Percentiles rank a stretch among this genome's conserved stretches.
Evolutionary conservation across 768 basidiomycete species (phyloP).

Genomic region (Atractiella rhizophila): DNA sequence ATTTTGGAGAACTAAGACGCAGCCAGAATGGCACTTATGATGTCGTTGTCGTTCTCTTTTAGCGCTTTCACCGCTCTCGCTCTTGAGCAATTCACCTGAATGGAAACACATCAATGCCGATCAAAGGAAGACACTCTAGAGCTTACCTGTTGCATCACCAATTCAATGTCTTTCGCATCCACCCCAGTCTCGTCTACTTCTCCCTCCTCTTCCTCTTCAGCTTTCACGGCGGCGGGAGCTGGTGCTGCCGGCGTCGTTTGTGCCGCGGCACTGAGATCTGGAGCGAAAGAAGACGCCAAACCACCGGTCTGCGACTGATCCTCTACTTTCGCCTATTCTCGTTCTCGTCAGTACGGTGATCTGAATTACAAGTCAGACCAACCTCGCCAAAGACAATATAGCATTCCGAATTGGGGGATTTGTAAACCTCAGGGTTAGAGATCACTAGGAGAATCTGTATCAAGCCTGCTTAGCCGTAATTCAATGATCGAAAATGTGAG

Average conservation of each 20-base stretch:
- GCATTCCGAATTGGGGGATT: constrained; percentile 80
- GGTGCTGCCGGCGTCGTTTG: background rate
- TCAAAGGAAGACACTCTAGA: background rate
- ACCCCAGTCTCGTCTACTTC: constrained; percentile 64
- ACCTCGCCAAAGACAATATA: constrained; percentile 98
- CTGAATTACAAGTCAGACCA: constrained; percentile 12
- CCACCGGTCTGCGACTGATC: constrained; percentile 2
- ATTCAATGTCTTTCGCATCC: constrained; percentile 53
- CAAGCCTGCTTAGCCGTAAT: background rate
- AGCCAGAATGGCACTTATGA: constrained; percentile 57
- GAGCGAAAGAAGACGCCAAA: background rate
- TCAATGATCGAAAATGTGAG: background rate
- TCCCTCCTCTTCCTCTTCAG: constrained; percentile 43
- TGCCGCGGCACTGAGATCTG: background rate
- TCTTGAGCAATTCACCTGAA: constrained; percentile 50
- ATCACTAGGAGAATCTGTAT: constrained; percentile 66
- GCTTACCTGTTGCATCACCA: constrained; percentile 44
- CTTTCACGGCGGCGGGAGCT: constrained; percentile 1
- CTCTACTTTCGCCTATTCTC: constrained; percentile 2
- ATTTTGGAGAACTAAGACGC: too few species aligned
- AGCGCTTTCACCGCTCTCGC: constrained; percentile 75
- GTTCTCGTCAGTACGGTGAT: constrained; percentile 5
- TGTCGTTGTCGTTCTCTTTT: constrained; percentile 73
- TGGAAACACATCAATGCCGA: background rate
- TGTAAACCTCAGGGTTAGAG: constrained; percentile 85